Conservation (phyloP, 805 yeast genomes). For the Helenozyma baotianmanensis region DNA sequence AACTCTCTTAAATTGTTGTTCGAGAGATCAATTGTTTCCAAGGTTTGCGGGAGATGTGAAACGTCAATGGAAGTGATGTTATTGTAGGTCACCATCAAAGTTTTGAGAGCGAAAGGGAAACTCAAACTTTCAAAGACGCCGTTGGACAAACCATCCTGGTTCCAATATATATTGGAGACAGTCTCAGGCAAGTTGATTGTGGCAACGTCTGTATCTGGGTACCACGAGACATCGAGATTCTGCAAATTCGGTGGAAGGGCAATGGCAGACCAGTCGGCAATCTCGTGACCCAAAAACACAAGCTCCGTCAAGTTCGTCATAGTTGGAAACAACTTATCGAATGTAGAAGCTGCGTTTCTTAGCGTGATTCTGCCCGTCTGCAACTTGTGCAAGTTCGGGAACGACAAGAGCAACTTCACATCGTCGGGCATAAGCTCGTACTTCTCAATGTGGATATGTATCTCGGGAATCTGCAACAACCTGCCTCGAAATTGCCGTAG, state of each 20-base stretch:
- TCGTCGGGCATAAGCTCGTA: conserved; percentile 18
- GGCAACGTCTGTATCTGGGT: conserved; percentile 17
- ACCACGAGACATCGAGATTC: conserved; percentile 37
- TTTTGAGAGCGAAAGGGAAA: conserved; percentile 21
- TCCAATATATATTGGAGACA: conserved; percentile 27
- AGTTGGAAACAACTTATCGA: conserved; percentile 5
- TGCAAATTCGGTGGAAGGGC: conserved; percentile 22
- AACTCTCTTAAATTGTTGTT: conserved; percentile 17
- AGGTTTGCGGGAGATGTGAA: conserved; percentile 22
- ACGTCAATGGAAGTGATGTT: conserved; percentile 19
- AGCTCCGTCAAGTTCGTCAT: conserved; percentile 19
- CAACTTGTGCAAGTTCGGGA: conserved; percentile 24
- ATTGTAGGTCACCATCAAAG: conserved; percentile 32
- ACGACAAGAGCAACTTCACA: conserved; percentile 19
- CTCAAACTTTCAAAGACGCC: conserved; percentile 4
- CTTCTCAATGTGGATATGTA: conserved; percentile 29
- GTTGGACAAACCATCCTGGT: conserved; percentile 21
- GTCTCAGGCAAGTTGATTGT: conserved; percentile 21
- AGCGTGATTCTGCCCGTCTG: conserved; percentile 26
- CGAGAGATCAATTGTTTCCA: conserved; percentile 28
- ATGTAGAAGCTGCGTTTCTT: conserved; percentile 1
- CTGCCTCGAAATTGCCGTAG: conserved; percentile 17
- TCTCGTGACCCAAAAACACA: conserved; percentile 30
- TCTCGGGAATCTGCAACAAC: conserved; percentile 9
- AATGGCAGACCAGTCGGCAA: conserved; percentile 24